Percentiles rank a stretch among this genome's conserved stretches.
These are phyloP conservation scores for Pinus albicaulis DNA, from an alignment of 75 land plant species.

Conservation along the genomic window DNA sequence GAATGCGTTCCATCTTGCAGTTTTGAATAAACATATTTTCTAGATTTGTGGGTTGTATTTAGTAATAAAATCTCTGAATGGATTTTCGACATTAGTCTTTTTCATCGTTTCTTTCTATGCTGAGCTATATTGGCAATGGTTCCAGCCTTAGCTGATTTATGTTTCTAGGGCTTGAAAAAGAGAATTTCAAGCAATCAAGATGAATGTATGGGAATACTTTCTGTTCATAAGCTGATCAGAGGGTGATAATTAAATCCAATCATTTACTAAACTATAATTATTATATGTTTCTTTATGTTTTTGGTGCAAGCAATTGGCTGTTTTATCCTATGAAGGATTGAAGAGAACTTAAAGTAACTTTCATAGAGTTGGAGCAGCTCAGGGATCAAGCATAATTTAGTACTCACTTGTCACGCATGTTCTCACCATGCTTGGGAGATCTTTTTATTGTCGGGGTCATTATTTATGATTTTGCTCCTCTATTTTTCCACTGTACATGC, in stretches of 20 bases:
- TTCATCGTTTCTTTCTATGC: neutral
- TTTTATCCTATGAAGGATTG: too few relatives aligned
- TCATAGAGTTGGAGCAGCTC: too few relatives aligned
- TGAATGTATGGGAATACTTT: neutral
- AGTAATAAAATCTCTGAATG: neutral
- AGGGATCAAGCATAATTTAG: too few relatives aligned
- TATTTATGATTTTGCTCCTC: too few relatives aligned
- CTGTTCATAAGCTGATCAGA: neutral
- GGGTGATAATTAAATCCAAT: neutral
- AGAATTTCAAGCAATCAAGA: constrained; percentile 5
- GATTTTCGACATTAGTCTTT: neutral
- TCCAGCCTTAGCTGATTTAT: neutral
- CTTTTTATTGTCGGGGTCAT: too few relatives aligned
- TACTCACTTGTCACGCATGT: too few relatives aligned
- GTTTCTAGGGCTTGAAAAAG: neutral
- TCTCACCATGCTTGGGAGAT: too few relatives aligned
- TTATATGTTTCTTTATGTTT: neutral
- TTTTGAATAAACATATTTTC: neutral
- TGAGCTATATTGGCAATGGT: neutral
- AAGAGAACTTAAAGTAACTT: too few relatives aligned
- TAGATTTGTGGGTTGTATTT: neutral
- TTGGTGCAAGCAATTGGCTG: neutral
- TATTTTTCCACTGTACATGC: too few relatives aligned
- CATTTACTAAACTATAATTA: neutral
- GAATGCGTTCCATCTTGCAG: neutral